Evolutionary conservation across 169 alveolate species (phyloP).

Genomic region (Condylostoma magnum): DNA sequence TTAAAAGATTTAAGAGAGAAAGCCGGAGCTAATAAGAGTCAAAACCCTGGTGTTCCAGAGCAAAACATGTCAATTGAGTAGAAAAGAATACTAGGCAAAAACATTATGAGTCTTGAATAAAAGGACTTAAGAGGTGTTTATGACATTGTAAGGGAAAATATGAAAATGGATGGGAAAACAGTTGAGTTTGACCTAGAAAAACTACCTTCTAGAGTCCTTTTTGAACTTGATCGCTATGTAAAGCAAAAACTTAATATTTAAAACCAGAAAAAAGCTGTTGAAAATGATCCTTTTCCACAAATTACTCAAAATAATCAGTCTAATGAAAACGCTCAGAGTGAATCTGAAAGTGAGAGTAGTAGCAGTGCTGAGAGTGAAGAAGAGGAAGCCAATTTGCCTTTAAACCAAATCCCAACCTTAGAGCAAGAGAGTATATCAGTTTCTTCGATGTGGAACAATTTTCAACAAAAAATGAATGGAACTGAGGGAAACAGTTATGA

Average conservation of each 20-base stretch:
- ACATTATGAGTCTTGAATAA: conserved; percentile 35
- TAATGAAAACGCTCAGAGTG: no score
- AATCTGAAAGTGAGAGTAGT: no score
- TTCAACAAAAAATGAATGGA: no score
- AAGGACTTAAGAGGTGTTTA: conserved; percentile 46
- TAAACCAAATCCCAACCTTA: no score
- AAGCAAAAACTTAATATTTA: conserved; percentile 16
- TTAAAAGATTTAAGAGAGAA: neutral
- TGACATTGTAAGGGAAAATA: conserved; percentile 35
- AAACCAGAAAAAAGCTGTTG: neutral
- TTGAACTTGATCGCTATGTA: conserved; percentile 49
- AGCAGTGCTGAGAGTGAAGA: no score
- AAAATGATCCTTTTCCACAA: no score
- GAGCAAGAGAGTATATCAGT: no score
- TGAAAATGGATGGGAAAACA: conserved; percentile 3
- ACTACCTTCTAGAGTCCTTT: conserved; percentile 34
- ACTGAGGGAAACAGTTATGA: no score
- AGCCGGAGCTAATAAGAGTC: neutral
- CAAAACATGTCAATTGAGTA: conserved; percentile 36
- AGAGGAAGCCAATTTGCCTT: no score
- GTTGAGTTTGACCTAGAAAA: conserved; percentile 54
- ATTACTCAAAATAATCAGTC: no score
- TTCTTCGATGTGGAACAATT: no score
- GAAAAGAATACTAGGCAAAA: conserved; percentile 39
- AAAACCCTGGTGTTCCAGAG: neutral